Conservation (phyloP, 495 filamentous ascomycete genomes). For the Aspergillus incahuasiensis region DNA sequence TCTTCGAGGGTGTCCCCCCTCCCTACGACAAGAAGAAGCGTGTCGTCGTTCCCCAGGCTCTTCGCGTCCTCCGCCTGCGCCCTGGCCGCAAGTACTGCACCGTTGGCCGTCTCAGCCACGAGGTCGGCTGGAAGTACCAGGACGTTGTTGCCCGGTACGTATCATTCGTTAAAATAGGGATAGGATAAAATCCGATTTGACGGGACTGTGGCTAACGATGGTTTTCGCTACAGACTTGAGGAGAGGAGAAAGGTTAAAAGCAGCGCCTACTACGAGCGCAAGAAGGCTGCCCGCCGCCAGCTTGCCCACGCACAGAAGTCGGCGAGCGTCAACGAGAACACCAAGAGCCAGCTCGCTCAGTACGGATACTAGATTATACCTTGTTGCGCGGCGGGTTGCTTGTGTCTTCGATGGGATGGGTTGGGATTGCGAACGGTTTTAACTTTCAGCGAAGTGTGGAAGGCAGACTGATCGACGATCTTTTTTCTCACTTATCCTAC, state of each 20-base stretch:
- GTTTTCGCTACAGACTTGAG: conserved; percentile 67
- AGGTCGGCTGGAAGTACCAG: conserved; percentile 99
- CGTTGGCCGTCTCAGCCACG: conserved; percentile 93
- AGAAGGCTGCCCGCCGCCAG: conserved; percentile 90
- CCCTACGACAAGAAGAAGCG: conserved; percentile 99
- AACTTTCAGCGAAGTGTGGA: conserved; percentile 39
- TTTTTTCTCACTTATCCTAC: conserved; percentile 33
- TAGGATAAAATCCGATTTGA: background rate
- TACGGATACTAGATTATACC: conserved; percentile 64
- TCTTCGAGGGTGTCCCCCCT: conserved; percentile 98
- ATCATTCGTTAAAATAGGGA: background rate
- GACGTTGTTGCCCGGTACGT: conserved; percentile 95
- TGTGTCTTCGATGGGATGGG: conserved; percentile 44
- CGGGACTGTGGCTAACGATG: conserved; percentile 34
- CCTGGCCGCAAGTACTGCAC: conserved; percentile 99
- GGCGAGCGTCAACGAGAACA: conserved; percentile 76
- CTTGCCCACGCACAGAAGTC: conserved; percentile 86
- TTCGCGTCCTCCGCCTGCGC: conserved; percentile 89
- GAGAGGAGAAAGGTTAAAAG: conserved; percentile 99
- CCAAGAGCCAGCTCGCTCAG: conserved; percentile 64
- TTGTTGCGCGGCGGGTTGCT: conserved; percentile 43
- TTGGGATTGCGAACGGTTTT: conserved; percentile 46
- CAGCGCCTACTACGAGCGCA: conserved; percentile 98
- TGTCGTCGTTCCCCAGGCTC: conserved; percentile 96
- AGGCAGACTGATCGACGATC: conserved; percentile 38